Base-by-base conservation (phyloP, 2,329 filamentous ascomycete species). In the Penicillium vulpinum region DNA sequence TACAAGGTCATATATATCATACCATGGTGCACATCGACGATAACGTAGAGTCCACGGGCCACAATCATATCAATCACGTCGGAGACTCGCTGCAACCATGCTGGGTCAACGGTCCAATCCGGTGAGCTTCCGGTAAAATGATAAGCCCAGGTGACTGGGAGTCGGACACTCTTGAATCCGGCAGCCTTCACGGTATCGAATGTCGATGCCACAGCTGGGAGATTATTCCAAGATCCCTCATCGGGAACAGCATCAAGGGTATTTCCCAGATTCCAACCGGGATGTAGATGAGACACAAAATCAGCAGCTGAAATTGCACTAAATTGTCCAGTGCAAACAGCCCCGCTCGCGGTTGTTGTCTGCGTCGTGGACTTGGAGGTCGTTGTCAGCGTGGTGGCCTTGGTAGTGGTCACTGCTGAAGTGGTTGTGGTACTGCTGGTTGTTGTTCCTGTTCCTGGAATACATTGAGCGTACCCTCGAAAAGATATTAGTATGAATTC, bases 191-290 rank as follows among this genome's bases (percentile, higher is more conserved):
- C 75, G 49, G 80, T 73, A 41, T 81, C 75, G 55, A 87, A 83
- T 0, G 82, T 84, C 1, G 68, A 66, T 2, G 72, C 73, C 6
- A 78, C 72, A 0, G 85, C 82, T 0, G 80, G 77, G 0, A 78
- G 74, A 55, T 86, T 86, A 61, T 83, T 83, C 84, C 83, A 87
- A 2, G 78, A 81, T 5, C 81, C 83, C 66, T 87, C 84, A 47
- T 79, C 73, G 5, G 83, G 79, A 8, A 78, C 70, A 1, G 83
- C 82, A 64, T 86, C 85, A 29, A 86, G 76, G 0, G 83, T 85
- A 54, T 86, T 86, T 10, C 84, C 84, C 9, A 85, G 62, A 60
- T 86, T 86, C 84, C 84, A 86, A 8, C 84, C 83, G 0, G 83
- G 80, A 47, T 81, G 81, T 39, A 85, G 73, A 9, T 73, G 77